Base-by-base conservation (phyloP, 352 stramenopile species). In the Thalassiosira sp. region DNA sequence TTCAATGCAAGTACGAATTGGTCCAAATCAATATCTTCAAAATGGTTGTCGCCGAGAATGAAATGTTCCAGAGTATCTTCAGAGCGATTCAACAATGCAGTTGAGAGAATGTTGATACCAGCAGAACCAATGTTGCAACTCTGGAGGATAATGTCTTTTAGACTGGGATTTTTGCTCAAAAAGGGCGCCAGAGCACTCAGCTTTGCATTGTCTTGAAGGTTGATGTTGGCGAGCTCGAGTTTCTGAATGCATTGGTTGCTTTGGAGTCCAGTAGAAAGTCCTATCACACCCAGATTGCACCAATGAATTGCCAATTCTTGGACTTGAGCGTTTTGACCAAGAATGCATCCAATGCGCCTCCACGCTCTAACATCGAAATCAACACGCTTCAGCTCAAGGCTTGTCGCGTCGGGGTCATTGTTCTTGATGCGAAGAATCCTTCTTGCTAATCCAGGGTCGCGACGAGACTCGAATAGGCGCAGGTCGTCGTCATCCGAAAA, bases 371-470 rank as follows among this genome's bases (percentile, higher is more conserved):
- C 62, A 27, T 63, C n/a, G 2, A 48, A 31, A 51, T 61, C 27
- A n/a, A n/a, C n/a, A 1, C 1, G 20, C 1, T 40, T 13, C 22
- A 72, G 5, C 7, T 42, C 24, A 20, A 72, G 28, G 13, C 42
- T 0, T 35, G 46, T 64, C 2, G 31, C 35, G 10, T 40, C 31
- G 3, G 46, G 46, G 52, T 62, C 62, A 60, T 63, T 72, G 16
- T 37, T 6, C 49, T 72, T 72, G 46, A 72, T 33, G 42, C 62
- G 62, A 63, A 72, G 31, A 33, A 72, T 64, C 49, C 13, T 27
- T 5, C 13, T 18, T 45, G 59, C 40, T n/a, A 68, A 68, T 15
- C 45, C 59, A 25, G 42, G 15, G 22, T 27, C 18, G 18, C 18
- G n/a, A 13, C 7, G 20, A 6, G 20, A 54, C 5, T 31, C 5